A percentile compares a stretch with the other conserved stretches of the same genome.
Evolutionary conservation across 306 rosid genomes (phyloP).

Genomic region (Cucurbita ficifolia): DNA sequence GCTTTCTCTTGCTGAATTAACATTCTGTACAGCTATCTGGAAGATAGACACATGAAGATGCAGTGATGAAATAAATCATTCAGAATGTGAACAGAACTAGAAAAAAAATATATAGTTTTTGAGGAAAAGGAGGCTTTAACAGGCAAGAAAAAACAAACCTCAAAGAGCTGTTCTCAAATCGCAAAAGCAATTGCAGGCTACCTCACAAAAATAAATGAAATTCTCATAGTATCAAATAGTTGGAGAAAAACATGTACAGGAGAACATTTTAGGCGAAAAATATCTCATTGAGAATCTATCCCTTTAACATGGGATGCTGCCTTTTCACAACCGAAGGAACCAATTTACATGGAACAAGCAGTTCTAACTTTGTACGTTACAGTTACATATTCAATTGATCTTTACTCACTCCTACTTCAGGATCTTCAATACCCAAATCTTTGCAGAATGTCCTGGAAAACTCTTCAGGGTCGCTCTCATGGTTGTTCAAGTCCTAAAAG

Average conservation of each 20-base stretch:
- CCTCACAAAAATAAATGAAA: conserved; percentile 15
- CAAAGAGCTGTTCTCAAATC: conserved; percentile 78
- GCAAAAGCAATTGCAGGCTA: conserved; percentile 90
- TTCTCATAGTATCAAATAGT: background rate
- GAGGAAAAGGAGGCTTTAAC: background rate
- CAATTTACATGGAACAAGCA: background rate
- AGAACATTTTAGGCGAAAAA: background rate
- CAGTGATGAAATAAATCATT: background rate
- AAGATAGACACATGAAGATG: conserved; percentile 8
- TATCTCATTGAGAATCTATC: background rate
- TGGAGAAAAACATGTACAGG: background rate
- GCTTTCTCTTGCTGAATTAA: conserved; percentile 81
- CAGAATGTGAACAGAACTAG: background rate
- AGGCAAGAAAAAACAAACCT: conserved; percentile 30
- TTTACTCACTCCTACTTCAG: conserved; percentile 87
- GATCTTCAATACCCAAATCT: conserved; percentile 80
- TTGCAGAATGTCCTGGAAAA: conserved; percentile 67
- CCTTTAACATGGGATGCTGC: background rate
- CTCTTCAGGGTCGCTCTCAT: conserved; percentile 95
- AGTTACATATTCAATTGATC: background rate
- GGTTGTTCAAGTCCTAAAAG: conserved; percentile 83
- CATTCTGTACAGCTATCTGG: conserved; percentile 77
- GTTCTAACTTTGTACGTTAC: background rate
- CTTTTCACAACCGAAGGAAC: background rate
- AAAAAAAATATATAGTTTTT: background rate